Evolutionary conservation across 139 green algal genomes (phyloP), one percentile per base, ranked within the genome.

Genomic region (Zygnema cylindricum): DNA sequence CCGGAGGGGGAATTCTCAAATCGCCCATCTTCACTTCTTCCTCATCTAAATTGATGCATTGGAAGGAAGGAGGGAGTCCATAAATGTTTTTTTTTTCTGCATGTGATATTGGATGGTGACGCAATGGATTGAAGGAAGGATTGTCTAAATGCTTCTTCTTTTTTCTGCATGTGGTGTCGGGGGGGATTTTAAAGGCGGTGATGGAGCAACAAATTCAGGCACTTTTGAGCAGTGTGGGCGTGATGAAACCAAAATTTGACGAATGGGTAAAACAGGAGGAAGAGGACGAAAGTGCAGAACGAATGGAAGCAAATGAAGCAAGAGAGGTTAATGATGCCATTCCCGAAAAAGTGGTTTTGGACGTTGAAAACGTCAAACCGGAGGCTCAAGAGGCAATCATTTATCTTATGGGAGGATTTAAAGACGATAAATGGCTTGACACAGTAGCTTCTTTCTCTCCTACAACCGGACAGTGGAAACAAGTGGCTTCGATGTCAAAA

Each of bases 401-500:
- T 43, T 79, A n/a, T 16, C 21, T 79, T 43, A 79, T 79, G 71
- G 71, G 71, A 16, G 71, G 71, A 3, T 79, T 25, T 16, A 43
- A 79, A 11, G 7, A 43, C 11, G 71, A 79, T 25, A 79, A 41
- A 43, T 43, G 36, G 71, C 3, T 79, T 41, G 38, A 43, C 16
- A 79, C 71, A 25, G 71, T 79, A 16, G 38, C 11, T 23, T 7
- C 71, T 79, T 79, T 54, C 16, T 54, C 71, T 16, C 38, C 36
- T 25, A 11, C 3, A 41, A 43, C 7, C 3, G 21, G 21, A 7
- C 36, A 79, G 7, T 41, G 36, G 11, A 11, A 43, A 43, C 3
- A 41, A 43, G 3, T 94, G 92, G 38, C 90, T 1, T n/a, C 71
- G 11, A 54, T 79, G 71, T 43, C 38, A 16, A 43, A 16, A 43